A percentile compares a stretch with the other conserved stretches of the same genome.
Conservation (phyloP, 768 basidiomycete genomes). For the Zangia roseola region DNA sequence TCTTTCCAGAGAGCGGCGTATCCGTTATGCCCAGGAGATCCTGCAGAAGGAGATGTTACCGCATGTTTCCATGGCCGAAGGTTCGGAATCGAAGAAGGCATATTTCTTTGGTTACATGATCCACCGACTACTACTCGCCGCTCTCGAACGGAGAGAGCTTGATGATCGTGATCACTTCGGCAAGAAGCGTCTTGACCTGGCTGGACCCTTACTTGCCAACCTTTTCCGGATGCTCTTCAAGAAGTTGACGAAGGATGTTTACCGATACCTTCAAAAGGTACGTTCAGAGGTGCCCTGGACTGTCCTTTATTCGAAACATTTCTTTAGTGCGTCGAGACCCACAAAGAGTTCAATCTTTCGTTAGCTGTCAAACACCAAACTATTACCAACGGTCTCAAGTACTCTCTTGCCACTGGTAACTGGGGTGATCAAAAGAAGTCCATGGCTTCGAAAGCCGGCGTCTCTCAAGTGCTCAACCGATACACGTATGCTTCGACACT, state of each 20-base stretch:
- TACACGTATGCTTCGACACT: constrained; percentile 99
- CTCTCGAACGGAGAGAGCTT: constrained; percentile 89
- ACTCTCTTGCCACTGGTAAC: constrained; percentile 97
- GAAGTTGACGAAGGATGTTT: constrained; percentile 95
- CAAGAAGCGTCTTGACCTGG: constrained; percentile 94
- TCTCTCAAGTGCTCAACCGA: constrained; percentile 96
- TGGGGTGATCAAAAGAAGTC: constrained; percentile 99
- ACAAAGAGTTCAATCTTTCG: constrained; percentile 91
- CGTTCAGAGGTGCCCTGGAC: constrained; percentile 2
- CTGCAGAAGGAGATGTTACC: constrained; percentile 98
- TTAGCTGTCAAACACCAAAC: constrained; percentile 94
- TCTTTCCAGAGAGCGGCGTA: constrained; percentile 86
- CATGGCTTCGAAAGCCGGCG: constrained; percentile 96
- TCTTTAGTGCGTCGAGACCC: constrained; percentile 88
- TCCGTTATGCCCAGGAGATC: constrained; percentile 96
- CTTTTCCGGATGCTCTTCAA: constrained; percentile 97
- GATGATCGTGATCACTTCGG: constrained; percentile 99
- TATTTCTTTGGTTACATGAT: constrained; percentile 99
- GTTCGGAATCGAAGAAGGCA: constrained; percentile 96
- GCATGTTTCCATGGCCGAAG: constrained; percentile 94
- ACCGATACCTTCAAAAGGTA: constrained; percentile 96
- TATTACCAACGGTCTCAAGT: constrained; percentile 97
- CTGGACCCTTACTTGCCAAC: constrained; percentile 93
- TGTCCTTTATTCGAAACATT: background rate
- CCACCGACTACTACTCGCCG: constrained; percentile 90